phyloP scores from a whole-genome alignment of 2,329 filamentous ascomycete species.

The Coniochaeta sp. region DNA sequence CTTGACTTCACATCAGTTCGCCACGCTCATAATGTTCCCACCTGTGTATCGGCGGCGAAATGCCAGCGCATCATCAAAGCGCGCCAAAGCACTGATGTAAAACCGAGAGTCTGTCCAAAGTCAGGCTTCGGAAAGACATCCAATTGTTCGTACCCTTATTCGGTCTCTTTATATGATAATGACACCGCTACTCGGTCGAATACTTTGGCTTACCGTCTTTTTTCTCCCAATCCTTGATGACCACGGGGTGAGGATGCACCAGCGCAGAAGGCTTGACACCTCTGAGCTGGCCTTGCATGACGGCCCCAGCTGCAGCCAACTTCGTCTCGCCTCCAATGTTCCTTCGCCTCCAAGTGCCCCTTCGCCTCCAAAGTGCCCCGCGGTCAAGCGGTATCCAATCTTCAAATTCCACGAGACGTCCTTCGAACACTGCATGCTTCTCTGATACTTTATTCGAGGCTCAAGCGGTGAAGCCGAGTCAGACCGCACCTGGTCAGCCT shows the following conservation, averaged over 20 bases:
- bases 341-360: too few relatives aligned
- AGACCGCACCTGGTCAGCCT: background rate
- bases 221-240: background rate
- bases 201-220: background rate
- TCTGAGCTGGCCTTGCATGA: background rate
- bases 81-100: background rate
- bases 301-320: background rate
- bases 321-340: background rate
- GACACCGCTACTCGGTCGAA: conserved; percentile 5
- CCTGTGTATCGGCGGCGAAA: background rate
- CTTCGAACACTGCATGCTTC: background rate
- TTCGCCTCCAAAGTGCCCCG: too few relatives aligned
- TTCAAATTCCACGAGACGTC: background rate
- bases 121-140: too few relatives aligned
- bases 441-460: background rate
- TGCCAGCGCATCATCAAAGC: background rate
- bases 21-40: background rate
- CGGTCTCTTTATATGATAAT: background rate
- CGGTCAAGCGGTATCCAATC: too few relatives aligned
- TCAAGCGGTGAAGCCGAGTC: background rate
- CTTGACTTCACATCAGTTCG: too few relatives aligned
- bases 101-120: background rate
- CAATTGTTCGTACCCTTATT: background rate
- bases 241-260: background rate
- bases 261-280: background rate